Evolutionary conservation across 805 yeast species (phyloP), one percentile per base, ranked within the genome.

Genomic region (Metschnikowia kunwiensis): DNA sequence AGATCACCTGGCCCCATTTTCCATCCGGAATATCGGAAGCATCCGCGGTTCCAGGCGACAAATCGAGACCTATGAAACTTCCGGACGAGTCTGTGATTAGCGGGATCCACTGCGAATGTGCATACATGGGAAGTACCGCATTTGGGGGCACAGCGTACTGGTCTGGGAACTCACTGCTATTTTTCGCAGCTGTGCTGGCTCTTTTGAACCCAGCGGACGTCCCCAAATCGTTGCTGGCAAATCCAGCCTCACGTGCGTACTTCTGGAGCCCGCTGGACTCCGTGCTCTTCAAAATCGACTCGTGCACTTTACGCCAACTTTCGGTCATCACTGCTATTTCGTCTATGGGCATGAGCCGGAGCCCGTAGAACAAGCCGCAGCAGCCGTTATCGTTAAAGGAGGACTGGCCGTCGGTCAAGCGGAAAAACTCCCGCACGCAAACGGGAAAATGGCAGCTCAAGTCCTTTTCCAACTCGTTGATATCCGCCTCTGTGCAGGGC

Each of bases 81-180:
- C 98, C 98, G 15, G 79, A 82, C 36, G 77, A 79, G 58, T 91
- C 98, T 32, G 91, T 86, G 24, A 86, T 78, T 34, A 91, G 61
- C 3, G 98, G 97, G 41, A 91, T 79, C 98, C 98, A 91, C 51
- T 75, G 77, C 4, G 86, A 79, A 58, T 86, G 86, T n/a, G 96
- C 91, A 60, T 87, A 93, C 5, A 79, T 78, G 7, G 75, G 72
- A 56, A 85, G 84, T 29, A 88, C 68, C 9, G 80, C 65, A 5
- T 80, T 81, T 13, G 84, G 84, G 7, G 98, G 98, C 11, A 86
- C 70, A 0, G 93, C 80, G 40, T 71, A 72, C 61, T 68, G 74
- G 3, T 36, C 82, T 82, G 57, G 65, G 46, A 53, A 65, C 17
- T 32, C 41, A 6, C n/a, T 21, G 15, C 14, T 14, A 13, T 20